phyloP scores from a whole-genome alignment of 495 filamentous ascomycete species.

The Penicillium salamii region DNA sequence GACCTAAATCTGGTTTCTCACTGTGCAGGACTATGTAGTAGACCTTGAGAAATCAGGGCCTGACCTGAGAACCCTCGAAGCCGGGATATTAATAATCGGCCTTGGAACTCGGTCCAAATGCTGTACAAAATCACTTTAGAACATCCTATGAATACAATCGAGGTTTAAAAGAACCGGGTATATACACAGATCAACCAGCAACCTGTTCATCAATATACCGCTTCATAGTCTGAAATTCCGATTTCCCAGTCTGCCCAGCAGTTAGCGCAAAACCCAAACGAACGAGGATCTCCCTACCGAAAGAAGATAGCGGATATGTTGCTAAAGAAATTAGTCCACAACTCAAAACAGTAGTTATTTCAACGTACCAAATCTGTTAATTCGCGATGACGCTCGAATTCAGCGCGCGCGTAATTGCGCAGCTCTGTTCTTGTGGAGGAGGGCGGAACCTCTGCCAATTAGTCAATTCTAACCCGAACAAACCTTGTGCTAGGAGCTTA shows the following conservation, averaged over 20 bases:
- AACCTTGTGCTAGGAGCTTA: conserved; percentile 13
- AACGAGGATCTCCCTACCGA: conserved; percentile 34
- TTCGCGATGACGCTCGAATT: conserved; percentile 69
- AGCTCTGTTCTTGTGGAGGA: conserved; percentile 61
- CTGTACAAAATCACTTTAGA: conserved; percentile 47
- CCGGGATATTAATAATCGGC: too few relatives aligned
- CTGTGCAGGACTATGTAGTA: too few relatives aligned
- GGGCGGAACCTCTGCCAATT: conserved; percentile 34
- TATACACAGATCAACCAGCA: conserved; percentile 15
- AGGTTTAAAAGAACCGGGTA: neutral
- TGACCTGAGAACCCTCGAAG: too few relatives aligned
- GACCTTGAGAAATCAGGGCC: too few relatives aligned
- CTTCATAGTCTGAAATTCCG: conserved; percentile 60
- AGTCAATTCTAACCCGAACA: neutral
- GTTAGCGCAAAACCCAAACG: neutral
- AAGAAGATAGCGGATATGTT: conserved; percentile 60
- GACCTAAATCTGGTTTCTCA: too few relatives aligned
- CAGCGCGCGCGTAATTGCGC: conserved; percentile 64
- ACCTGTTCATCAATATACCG: conserved; percentile 52
- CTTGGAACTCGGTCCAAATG: too few relatives aligned
- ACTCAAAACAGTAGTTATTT: neutral
- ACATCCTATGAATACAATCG: too few relatives aligned
- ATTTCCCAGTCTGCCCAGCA: conserved; percentile 48
- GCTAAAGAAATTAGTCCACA: conserved; percentile 23
- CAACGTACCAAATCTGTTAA: conserved; percentile 67